Percentiles rank a stretch among this genome's conserved stretches.
Evolutionary conservation across 768 basidiomycete species (phyloP).

Genomic region (Russula lepida): DNA sequence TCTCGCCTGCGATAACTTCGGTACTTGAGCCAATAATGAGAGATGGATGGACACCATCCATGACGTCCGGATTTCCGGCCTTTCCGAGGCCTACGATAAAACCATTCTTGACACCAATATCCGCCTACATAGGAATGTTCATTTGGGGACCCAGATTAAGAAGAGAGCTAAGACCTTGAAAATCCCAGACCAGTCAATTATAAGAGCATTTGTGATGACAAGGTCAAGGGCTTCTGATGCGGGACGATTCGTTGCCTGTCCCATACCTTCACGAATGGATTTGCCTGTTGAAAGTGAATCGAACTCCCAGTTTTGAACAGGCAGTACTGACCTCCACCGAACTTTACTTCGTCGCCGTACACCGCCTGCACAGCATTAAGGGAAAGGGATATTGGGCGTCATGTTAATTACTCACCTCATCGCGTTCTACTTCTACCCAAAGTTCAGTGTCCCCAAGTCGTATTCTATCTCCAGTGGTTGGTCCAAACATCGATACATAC

Average conservation of each 20-base stretch:
- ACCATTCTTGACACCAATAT: constrained; percentile 86
- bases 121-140: constrained; percentile 49
- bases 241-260: constrained; percentile 71
- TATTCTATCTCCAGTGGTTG: constrained; percentile 84
- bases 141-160: neutral
- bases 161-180: constrained; percentile 55
- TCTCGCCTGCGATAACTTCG: constrained; percentile 94
- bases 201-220: constrained; percentile 90
- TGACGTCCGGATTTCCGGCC: constrained; percentile 91
- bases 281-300: constrained; percentile 50
- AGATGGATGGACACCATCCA: constrained; percentile 63
- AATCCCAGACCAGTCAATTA: constrained; percentile 92
- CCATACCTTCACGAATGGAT: constrained; percentile 94
- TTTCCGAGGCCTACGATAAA: constrained; percentile 87
- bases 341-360: constrained; percentile 97
- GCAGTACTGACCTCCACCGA: constrained; percentile 68
- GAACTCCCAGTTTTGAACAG: neutral
- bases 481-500: constrained; percentile 93
- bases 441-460: constrained; percentile 82
- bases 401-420: constrained; percentile 41
- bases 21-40: constrained; percentile 86
- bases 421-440: constrained; percentile 89
- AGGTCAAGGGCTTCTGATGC: constrained; percentile 72
- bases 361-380: constrained; percentile 44
- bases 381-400: neutral